phyloP scores from a whole-genome alignment of 176 grass and related monocot genomes.

The Cenchrus americanus region DNA sequence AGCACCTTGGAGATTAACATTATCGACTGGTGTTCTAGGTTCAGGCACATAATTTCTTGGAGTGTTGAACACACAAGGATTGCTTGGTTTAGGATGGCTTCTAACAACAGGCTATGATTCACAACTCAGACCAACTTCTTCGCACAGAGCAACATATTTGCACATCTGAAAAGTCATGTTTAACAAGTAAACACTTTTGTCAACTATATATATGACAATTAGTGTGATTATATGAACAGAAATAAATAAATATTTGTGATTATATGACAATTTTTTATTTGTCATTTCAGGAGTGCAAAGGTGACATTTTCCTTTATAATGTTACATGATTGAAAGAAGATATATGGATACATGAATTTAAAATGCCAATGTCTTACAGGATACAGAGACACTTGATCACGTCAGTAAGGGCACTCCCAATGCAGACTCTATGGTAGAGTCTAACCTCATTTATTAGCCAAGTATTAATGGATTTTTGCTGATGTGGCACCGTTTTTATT shows the following conservation, averaged over 20 bases:
- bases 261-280: background rate
- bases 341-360: background rate
- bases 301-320: background rate
- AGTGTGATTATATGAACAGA: background rate
- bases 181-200: conserved; percentile 23
- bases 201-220: conserved; percentile 9
- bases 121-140: conserved; percentile 30
- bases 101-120: conserved; percentile 22
- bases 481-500: too few species aligned
- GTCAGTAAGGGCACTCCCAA: too few species aligned
- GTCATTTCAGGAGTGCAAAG: background rate
- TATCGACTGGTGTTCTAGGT: conserved; percentile 24
- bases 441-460: too few species aligned
- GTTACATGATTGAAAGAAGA: background rate
- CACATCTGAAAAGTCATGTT: conserved; percentile 56
- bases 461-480: too few species aligned
- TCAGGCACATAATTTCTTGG: conserved; percentile 6
- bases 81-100: conserved; percentile 29
- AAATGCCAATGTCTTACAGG: background rate
- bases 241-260: background rate
- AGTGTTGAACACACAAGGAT: background rate
- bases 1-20: conserved; percentile 8
- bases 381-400: background rate
- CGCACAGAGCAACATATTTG: conserved; percentile 36
- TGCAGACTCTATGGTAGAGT: too few species aligned